Evolutionary conservation across 208 protist species (phyloP).

Genomic region (Angomonas ambiguus): DNA sequence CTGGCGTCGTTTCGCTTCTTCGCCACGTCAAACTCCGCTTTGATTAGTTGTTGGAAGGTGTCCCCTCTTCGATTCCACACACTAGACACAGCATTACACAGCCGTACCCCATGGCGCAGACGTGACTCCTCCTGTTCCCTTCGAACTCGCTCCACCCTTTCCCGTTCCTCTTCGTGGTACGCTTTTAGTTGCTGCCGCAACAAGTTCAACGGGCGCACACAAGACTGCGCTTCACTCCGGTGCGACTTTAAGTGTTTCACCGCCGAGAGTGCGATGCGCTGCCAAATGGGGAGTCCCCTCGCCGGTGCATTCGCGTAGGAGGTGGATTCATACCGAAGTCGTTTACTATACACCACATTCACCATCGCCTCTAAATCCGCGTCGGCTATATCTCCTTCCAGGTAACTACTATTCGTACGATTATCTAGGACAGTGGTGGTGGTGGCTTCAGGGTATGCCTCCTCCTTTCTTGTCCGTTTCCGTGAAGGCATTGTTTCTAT

Average conservation of each 20-base stretch:
- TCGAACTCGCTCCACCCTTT: constrained; percentile 35
- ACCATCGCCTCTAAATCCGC: not conserved
- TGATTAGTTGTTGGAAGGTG: constrained; percentile 53
- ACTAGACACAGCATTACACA: constrained; percentile 27
- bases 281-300: constrained; percentile 53
- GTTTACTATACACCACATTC: not conserved
- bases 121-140: constrained; percentile 56
- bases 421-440: too few species aligned
- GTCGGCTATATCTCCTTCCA: too few species aligned
- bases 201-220: constrained; percentile 13
- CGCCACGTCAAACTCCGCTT: constrained; percentile 67
- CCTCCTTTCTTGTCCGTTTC: too few species aligned
- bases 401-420: too few species aligned
- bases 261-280: constrained; percentile 50
- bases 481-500: too few species aligned
- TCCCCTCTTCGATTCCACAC: constrained; percentile 58
- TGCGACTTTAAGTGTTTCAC: constrained; percentile 19
- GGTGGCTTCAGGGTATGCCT: too few species aligned
- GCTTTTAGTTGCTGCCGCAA: constrained; percentile 38
- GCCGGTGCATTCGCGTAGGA: constrained; percentile 23
- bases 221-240: constrained; percentile 18
- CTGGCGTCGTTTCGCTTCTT: constrained; percentile 57
- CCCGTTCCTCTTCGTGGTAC: constrained; percentile 46
- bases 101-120: constrained; percentile 33
- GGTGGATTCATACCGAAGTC: not conserved